Conservation (phyloP, 208 protist species). For the Phytomonas francai region DNA sequence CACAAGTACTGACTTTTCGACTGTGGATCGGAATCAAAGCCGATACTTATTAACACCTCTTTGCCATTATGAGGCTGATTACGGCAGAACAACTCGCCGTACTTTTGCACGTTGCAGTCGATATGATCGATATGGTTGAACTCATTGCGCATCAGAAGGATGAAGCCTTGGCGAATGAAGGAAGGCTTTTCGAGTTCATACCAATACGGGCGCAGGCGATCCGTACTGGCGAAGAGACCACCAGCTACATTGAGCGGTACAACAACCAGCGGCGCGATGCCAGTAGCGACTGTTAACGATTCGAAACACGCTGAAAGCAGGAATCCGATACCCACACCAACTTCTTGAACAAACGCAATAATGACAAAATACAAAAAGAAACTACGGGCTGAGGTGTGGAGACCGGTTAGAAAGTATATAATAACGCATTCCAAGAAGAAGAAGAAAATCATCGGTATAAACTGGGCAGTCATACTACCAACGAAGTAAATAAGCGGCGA, state of each 20-base stretch:
- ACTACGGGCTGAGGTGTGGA: constrained; percentile 22
- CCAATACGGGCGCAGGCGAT: constrained; percentile 67
- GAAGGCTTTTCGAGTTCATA: constrained; percentile 73
- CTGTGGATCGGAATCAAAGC: constrained; percentile 40
- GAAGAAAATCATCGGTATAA: constrained; percentile 42
- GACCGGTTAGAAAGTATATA: constrained; percentile 55
- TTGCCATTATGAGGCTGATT: constrained; percentile 37
- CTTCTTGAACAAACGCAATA: constrained; percentile 31
- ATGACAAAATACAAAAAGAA: constrained; percentile 66
- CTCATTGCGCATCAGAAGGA: constrained; percentile 58
- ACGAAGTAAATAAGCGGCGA: constrained; percentile 52
- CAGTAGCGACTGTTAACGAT: constrained; percentile 30
- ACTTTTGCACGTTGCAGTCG: constrained; percentile 33
- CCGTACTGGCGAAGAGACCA: constrained; percentile 58
- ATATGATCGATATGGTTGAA: constrained; percentile 40
- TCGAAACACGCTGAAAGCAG: constrained; percentile 28
- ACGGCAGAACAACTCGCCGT: constrained; percentile 36
- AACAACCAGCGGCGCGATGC: constrained; percentile 48
- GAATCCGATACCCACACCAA: constrained; percentile 50
- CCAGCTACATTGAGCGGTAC: constrained; percentile 50
- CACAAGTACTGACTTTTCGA: constrained; percentile 45
- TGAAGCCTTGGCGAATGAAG: constrained; percentile 64
- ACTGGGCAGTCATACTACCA: constrained; percentile 30
- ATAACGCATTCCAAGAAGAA: constrained; percentile 39
- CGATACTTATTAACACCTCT: constrained; percentile 37